Evolutionary conservation across 2,329 filamentous ascomycete genomes (phyloP).

Genomic region (Epichloe amarillans): DNA sequence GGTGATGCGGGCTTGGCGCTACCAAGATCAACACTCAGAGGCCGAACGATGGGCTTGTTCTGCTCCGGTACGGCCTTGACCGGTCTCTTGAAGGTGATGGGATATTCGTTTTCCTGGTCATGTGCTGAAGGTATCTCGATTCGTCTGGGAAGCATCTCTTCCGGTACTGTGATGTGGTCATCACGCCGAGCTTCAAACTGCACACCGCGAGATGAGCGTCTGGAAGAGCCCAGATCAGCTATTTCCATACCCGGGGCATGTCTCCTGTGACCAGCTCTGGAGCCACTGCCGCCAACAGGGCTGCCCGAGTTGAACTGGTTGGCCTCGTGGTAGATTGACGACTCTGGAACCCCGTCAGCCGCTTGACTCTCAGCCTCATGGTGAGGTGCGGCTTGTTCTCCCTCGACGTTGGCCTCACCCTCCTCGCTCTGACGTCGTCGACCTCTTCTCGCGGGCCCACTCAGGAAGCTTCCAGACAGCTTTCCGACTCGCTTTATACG

Average conservation of each 20-base stretch:
- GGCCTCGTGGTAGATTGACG: slow-evolving; percentile 30
- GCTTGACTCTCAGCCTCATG: slow-evolving; percentile 30
- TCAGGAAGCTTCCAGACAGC: slow-evolving; percentile 62
- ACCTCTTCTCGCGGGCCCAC: slow-evolving; percentile 65
- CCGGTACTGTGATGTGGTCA: slow-evolving; percentile 9
- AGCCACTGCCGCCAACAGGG: slow-evolving; percentile 37
- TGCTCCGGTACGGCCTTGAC: slow-evolving; percentile 39
- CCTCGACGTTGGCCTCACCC: slow-evolving; percentile 31
- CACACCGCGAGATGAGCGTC: slow-evolving; percentile 17
- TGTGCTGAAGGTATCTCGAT: slow-evolving; percentile 46
- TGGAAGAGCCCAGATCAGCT: slow-evolving; percentile 16
- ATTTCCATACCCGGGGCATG: slow-evolving; percentile 25
- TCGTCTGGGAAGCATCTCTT: slow-evolving; percentile 18
- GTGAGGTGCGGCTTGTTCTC: slow-evolving; percentile 24
- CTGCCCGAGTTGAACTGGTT: slow-evolving; percentile 43
- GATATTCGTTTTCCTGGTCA: slow-evolving; percentile 78
- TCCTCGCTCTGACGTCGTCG: slow-evolving; percentile 56
- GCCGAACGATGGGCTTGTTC: slow-evolving; percentile 42
- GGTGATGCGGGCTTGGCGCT: slow-evolving; percentile 30
- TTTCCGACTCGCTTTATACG: slow-evolving; percentile 66
- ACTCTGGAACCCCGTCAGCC: slow-evolving; percentile 24
- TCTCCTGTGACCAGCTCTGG: slow-evolving; percentile 28
- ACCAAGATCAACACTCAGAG: slow-evolving; percentile 31
- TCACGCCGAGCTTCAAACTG: slow-evolving; percentile 11
- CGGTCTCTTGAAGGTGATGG: slow-evolving; percentile 51